Evolutionary conservation across 2,329 filamentous ascomycete genomes (phyloP).

Genomic region (Dactylellina haptotyla): DNA sequence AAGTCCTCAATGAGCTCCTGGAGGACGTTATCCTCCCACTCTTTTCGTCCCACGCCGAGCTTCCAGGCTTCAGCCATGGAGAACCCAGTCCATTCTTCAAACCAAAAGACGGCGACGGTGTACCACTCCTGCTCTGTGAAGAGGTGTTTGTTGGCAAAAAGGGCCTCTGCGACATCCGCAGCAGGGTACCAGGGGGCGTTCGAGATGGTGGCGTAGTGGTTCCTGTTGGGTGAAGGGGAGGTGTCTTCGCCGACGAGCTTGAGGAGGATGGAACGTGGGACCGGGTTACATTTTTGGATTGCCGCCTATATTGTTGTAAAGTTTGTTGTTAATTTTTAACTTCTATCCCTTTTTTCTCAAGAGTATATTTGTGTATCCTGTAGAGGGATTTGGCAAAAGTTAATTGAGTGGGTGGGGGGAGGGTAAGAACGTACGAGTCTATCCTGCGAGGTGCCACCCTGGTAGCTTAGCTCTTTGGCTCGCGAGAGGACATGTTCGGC

Average conservation of each 20-base stretch:
- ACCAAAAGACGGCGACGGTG: conserved; percentile 24
- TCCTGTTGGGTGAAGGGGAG: conserved; percentile 9
- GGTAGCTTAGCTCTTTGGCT: conserved; percentile 1
- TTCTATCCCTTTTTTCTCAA: not conserved
- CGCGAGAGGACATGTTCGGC: conserved; percentile 29
- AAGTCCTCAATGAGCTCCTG: not conserved
- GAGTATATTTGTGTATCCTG: not conserved
- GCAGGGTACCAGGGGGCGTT: conserved; percentile 21
- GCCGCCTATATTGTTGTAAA: not conserved
- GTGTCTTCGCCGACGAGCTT: conserved; percentile 9
- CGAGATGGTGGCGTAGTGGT: not conserved
- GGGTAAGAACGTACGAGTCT: conserved; percentile 15
- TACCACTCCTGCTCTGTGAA: conserved; percentile 34
- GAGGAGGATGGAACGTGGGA: conserved; percentile 15
- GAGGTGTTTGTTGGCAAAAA: conserved; percentile 26
- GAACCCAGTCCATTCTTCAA: conserved; percentile 20
- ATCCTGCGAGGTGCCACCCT: conserved; percentile 1
- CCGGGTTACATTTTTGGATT: conserved; percentile 6
- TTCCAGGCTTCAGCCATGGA: conserved; percentile 18
- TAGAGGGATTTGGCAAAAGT: not conserved
- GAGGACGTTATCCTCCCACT: conserved; percentile 4
- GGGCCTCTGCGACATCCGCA: conserved; percentile 26
- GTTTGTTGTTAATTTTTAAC: not conserved
- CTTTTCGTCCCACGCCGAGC: not conserved
- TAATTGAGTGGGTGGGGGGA: not conserved